These are phyloP conservation scores for Ehretia macrophylla DNA, from an alignment of 257 asterid genomes.

Conservation along the genomic window DNA sequence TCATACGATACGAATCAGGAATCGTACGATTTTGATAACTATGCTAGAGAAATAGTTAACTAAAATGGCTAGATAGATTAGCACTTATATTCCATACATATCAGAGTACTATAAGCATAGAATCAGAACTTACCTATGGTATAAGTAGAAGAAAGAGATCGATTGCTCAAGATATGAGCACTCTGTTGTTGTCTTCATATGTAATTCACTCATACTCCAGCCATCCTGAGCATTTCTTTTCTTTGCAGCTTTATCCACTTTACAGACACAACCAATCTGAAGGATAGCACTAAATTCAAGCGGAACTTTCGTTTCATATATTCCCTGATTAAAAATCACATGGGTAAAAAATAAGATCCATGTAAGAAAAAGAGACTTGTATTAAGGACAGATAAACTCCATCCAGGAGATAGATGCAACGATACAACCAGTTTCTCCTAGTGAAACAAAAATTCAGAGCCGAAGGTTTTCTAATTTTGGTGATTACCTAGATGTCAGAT, in stretches of 20 bases:
- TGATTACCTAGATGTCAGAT: too few relatives aligned
- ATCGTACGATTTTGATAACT: too few relatives aligned
- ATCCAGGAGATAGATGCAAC: not conserved
- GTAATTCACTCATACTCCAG: slow-evolving; percentile 86
- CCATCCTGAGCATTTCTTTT: slow-evolving; percentile 65
- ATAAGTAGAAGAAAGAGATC: slow-evolving; percentile 73
- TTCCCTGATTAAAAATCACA: slow-evolving; percentile 54
- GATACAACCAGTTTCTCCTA: not conserved
- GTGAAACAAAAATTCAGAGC: not conserved
- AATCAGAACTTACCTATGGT: slow-evolving; percentile 61
- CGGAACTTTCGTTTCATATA: slow-evolving; percentile 87
- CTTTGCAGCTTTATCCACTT: slow-evolving; percentile 81
- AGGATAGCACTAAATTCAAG: slow-evolving; percentile 73
- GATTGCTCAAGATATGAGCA: slow-evolving; percentile 86
- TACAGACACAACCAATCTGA: slow-evolving; percentile 94
- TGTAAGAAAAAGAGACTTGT: too few relatives aligned
- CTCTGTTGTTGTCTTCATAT: slow-evolving; percentile 97
- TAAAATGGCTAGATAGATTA: not conserved
- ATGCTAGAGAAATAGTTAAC: not conserved
- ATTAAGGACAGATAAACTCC: too few relatives aligned
- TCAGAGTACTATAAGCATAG: not conserved
- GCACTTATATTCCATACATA: not conserved
- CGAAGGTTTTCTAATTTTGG: too few relatives aligned
- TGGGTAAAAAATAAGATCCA: not conserved
- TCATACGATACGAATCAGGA: too few relatives aligned